Evolutionary conservation across 192 early-diverging fungal species (phyloP), one percentile per base, ranked within the genome.

Genomic region (Podila epigama): DNA sequence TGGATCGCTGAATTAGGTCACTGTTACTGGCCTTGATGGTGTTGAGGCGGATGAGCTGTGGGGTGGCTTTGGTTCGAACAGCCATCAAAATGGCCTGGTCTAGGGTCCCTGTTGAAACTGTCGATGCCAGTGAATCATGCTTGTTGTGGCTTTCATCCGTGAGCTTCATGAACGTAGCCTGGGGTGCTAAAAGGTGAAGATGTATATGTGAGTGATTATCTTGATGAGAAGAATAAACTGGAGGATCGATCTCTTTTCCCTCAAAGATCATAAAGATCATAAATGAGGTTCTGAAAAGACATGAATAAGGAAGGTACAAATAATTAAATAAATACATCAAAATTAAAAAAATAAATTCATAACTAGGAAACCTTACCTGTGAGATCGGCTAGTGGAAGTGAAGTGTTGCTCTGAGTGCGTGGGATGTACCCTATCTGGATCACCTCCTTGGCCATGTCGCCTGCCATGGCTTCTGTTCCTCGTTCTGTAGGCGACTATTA

Each of bases 1-100:
- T 77, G 44, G 73, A 77, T 58, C 56, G 44, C 41, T 77, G 60
- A 8, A 77, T 77, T 56, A 77, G 51, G 16, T 68, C 72, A 20
- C 48, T 64, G 33, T 63, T 68, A 4, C 28, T 50, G 6, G 37
- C 48, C 51, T 68, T 68, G 55, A 77, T 68, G 9, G 39, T 62
- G 27, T 77, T 40, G 28, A 77, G 52, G 27, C 42, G 48, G 1
- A 68, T n/a, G 28, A 77, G 8, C 25, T 68, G 67, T 10, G 73
- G 73, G 4, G 56, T 68, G 0, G 66, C 73, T 20, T 63, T 68
- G 2, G 31, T 57, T 13, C 20, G 53, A 13, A 77, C 41, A 31
- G 66, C 55, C 73, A 77, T 59, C 25, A 64, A 20, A 2, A 68
- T 37, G 5, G 73, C 73, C 36, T 77, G 65, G 12, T 77, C 65